Base-by-base conservation (phyloP, 2,329 filamentous ascomycete species). In the Claviceps sp. region DNA sequence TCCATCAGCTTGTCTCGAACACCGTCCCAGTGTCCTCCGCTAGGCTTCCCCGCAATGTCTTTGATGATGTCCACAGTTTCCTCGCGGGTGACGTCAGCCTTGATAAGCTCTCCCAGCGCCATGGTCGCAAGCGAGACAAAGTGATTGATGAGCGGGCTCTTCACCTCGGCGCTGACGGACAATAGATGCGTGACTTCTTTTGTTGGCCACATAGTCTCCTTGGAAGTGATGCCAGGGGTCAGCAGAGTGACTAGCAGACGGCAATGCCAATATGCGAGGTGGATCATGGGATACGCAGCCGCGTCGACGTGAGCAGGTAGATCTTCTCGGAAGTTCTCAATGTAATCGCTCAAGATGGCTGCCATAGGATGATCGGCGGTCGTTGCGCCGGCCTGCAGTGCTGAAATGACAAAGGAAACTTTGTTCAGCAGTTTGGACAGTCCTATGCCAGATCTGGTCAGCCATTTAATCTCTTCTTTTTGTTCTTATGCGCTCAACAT, bases 181-280 rank as follows among this genome's bases (percentile, higher is more conserved):
- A 87, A 68, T 48, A 85, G 71, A n/a, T 70, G 70, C 41, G 77
- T 72, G 5, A 82, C 72, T 59, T 82, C 76, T 54, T 74, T 73
- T 26, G 79, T 78, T 5, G 81, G 76, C 64, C 77, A 80, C 20
- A 85, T 67, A 16, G 83, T 72, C 54, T 84, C 77, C 2, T 72
- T 67, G 0, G 78, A 72, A 42, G 77, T 75, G 1, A 76, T 71
- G 11, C 72, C 72, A 1, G 78, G 74, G 40, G 76, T 77, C 51
- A 82, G 70, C 2, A 86, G 72, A 50, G 81, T 79, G 9, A 79
- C 73, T 18, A 88, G 70, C 8, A 87, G 72, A 55, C 81, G 79
- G 57, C 79, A 75, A 63, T 87, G 82, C 77, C 84, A 86, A 65
- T 85, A 87, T 18, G 77, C 77, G 24, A 88, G 71, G 58, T 85